Evolutionary conservation across 352 stramenopile genomes (phyloP).

Genomic region (Pythium pyrilobum): DNA sequence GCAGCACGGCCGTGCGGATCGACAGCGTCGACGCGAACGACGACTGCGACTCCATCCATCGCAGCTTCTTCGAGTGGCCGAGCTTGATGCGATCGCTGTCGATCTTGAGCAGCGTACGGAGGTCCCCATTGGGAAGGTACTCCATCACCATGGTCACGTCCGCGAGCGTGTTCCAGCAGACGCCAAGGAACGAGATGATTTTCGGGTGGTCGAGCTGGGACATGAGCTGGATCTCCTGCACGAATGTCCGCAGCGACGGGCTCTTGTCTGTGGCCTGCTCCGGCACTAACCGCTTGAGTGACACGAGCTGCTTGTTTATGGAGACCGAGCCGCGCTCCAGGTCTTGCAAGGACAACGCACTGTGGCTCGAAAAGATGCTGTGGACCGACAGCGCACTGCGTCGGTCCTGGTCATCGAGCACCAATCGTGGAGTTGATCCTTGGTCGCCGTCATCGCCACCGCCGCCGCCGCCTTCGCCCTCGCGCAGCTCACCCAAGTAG

Average conservation of each 20-base stretch:
- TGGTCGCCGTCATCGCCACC: background rate
- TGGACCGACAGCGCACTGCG: background rate
- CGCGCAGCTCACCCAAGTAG: constrained; percentile 46
- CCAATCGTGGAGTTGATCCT: no score
- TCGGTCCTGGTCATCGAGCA: background rate
- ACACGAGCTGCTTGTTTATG: constrained; percentile 55
- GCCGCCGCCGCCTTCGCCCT: background rate
- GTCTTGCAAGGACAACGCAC: constrained; percentile 7
- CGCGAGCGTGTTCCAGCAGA: constrained; percentile 56
- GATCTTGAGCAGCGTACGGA: constrained; percentile 49
- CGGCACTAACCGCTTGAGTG: constrained; percentile 66
- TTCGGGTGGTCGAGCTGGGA: constrained; percentile 67
- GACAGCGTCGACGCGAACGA: constrained; percentile 13
- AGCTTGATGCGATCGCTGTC: constrained; percentile 43
- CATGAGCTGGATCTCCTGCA: constrained; percentile 65
- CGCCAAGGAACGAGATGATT: constrained; percentile 62
- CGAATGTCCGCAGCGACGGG: constrained; percentile 51
- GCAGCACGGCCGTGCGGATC: background rate
- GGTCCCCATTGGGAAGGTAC: constrained; percentile 66
- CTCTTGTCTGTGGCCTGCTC: constrained; percentile 43
- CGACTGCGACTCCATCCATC: constrained; percentile 9
- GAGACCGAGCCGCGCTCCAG: constrained; percentile 1
- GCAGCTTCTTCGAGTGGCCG: constrained; percentile 40
- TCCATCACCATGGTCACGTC: constrained; percentile 73
- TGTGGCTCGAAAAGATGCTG: no score